Evolutionary conservation across 331 rosid species (phyloP), one percentile per base, ranked within the genome.

Genomic region (Malus hybrid): DNA sequence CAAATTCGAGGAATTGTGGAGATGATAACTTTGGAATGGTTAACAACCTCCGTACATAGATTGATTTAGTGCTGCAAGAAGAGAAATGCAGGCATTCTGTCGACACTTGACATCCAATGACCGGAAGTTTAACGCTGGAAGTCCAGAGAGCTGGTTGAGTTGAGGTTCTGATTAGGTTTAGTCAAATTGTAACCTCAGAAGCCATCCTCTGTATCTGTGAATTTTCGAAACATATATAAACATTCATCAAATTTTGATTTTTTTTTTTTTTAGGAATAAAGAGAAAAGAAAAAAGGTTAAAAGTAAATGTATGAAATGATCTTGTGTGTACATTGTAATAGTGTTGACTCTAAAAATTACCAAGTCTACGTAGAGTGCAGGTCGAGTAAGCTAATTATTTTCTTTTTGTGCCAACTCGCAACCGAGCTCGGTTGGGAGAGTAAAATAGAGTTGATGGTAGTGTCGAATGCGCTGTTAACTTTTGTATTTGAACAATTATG

Each of bases 341-440:
- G 68, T 15, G 6, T 28, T 6, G 68, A 42, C 46, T 42, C 13
- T 42, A 42, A 42, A 42, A 42, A 42, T 42, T 42, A 42, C 48
- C 0, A 39, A 10, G 14, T 3, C 1, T 42, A 42, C 0, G 1
- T 11, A 42, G 14, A 42, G 14, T 0, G 14, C 14, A 42, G 1
- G 5, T 42, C 48, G 1, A 42, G 14, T 42, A 32, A 32, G 48
- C 1, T 42, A 10, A 3, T 42, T 10, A 10, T 42, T 42, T 42
- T 42, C 5, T 42, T 42, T 42, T 42, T 42, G 48, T 42, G 48
- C 1, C 1, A 42, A 42, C 48, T 42, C 14, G 14, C 14, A 42
- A 42, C 1, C 0, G 1, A 42, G 14, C 14, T 42, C 1, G 14
- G 14, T 10, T 0, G 0, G 1, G 0, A 10, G 5, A 10, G 48